Percentiles rank a stretch among this genome's conserved stretches.
phyloP scores from a whole-genome alignment of 306 rosid species.

The Albizia julibrissin region DNA sequence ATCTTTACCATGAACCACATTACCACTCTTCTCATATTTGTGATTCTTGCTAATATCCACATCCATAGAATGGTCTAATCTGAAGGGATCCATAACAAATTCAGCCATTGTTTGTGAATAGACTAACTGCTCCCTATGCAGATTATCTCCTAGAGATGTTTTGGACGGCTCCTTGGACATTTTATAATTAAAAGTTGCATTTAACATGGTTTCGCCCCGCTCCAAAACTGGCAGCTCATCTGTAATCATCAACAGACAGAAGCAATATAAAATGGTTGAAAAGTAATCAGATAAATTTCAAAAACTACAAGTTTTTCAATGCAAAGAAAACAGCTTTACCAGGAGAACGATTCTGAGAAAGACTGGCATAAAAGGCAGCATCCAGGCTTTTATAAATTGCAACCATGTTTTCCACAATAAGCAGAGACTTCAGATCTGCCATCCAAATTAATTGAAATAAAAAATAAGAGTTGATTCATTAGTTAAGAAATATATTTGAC shows the following conservation, averaged over 20 bases:
- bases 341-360: conserved; percentile 49
- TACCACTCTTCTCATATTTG: conserved; percentile 27
- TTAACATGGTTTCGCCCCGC: conserved; percentile 32
- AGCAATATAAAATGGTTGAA: not conserved
- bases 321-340: conserved; percentile 44
- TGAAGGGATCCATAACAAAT: conserved; percentile 3
- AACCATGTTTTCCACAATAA: conserved; percentile 76
- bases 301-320: not conserved
- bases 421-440: conserved; percentile 62
- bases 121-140: conserved; percentile 31
- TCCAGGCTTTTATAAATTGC: conserved; percentile 68
- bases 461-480: not conserved
- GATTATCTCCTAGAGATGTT: conserved; percentile 15
- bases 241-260: conserved; percentile 26
- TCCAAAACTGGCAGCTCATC: conserved; percentile 45
- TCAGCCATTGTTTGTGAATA: conserved; percentile 5
- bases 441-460: conserved; percentile 24
- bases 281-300: not conserved
- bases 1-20: conserved; percentile 30
- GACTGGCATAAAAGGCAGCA: conserved; percentile 50
- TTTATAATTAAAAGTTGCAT: conserved; percentile 25
- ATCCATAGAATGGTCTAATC: conserved; percentile 22
- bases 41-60: conserved; percentile 37
- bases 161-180: conserved; percentile 19
- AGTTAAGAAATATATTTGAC: too few species aligned